Conservation (phyloP, 1,284 basidiomycete species). For the Cutaneotrichosporon sp. region DNA sequence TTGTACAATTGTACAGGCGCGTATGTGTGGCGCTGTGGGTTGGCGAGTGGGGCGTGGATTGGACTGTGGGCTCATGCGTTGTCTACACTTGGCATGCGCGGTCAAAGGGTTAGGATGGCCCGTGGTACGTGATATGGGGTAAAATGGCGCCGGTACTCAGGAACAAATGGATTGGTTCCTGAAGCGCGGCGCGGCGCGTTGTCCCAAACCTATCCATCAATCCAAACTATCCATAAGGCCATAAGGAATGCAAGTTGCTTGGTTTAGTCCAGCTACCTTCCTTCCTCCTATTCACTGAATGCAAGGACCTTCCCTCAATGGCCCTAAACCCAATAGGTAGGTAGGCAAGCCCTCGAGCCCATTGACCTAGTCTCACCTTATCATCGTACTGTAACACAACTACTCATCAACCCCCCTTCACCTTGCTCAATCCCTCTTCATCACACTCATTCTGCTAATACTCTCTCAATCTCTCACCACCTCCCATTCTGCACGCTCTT, state of each 20-base stretch:
- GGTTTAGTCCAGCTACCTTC: not conserved
- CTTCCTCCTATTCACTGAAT: too few relatives aligned
- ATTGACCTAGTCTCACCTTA: too few relatives aligned
- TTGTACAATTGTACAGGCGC: too few relatives aligned
- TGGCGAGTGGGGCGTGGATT: not conserved
- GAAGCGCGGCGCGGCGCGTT: not conserved
- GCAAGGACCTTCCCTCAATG: not conserved
- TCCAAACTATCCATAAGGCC: too few relatives aligned
- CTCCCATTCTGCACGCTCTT: not conserved
- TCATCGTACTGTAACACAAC: not conserved
- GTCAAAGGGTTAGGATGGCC: too few relatives aligned
- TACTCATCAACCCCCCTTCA: not conserved
- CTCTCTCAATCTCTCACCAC: not conserved
- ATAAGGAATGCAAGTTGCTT: too few relatives aligned
- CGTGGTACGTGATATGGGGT: not conserved
- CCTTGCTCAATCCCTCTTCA: not conserved
- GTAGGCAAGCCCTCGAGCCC: not conserved
- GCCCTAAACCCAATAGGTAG: too few relatives aligned
- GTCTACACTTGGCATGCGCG: too few relatives aligned
- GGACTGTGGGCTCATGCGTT: not conserved
- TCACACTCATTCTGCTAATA: constrained; percentile 3
- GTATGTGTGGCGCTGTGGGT: too few relatives aligned
- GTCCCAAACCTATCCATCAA: not conserved
- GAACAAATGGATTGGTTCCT: not conserved
- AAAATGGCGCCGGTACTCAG: not conserved